Evolutionary conservation across 2,329 filamentous ascomycete species (phyloP).

Genomic region (Ophiostoma sp.): DNA sequence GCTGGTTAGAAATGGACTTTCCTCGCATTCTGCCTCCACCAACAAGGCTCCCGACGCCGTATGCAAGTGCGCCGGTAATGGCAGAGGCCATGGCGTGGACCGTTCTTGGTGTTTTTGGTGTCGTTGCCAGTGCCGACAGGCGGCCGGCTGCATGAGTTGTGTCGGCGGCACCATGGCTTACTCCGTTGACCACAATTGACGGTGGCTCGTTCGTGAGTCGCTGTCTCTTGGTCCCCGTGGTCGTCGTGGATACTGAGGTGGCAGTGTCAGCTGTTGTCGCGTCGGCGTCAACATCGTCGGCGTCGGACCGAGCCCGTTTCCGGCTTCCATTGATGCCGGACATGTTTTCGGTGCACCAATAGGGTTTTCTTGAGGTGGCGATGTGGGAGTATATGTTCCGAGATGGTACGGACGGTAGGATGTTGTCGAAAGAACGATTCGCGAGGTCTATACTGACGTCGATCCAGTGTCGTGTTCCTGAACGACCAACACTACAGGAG

Average conservation of each 20-base stretch:
- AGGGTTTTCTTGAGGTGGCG: neutral
- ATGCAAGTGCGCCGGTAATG: slow-evolving; percentile 22
- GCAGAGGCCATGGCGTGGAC: slow-evolving; percentile 27
- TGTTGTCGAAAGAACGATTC: too few species aligned
- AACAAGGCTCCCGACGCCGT: slow-evolving; percentile 17
- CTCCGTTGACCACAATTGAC: neutral
- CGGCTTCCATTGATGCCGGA: slow-evolving; percentile 16
- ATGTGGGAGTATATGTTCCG: neutral
- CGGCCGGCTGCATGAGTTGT: neutral
- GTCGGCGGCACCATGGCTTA: neutral
- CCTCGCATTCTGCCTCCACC: neutral
- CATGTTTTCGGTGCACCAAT: slow-evolving; percentile 18
- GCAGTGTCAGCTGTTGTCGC: neutral
- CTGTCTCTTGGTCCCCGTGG: slow-evolving; percentile 11
- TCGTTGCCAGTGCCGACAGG: slow-evolving; percentile 15
- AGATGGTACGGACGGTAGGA: too few species aligned
- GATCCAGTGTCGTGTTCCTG: slow-evolving; percentile 10
- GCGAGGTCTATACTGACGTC: too few species aligned
- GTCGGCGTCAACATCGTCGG: slow-evolving; percentile 11
- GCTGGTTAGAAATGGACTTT: neutral
- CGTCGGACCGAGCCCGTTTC: slow-evolving; percentile 22
- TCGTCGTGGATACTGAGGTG: neutral
- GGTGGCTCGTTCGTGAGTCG: slow-evolving; percentile 13
- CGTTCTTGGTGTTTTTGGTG: slow-evolving; percentile 27
- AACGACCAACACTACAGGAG: neutral